Base-by-base conservation (phyloP, 164 flowering plant genomes). In the Taxillus chinensis region DNA sequence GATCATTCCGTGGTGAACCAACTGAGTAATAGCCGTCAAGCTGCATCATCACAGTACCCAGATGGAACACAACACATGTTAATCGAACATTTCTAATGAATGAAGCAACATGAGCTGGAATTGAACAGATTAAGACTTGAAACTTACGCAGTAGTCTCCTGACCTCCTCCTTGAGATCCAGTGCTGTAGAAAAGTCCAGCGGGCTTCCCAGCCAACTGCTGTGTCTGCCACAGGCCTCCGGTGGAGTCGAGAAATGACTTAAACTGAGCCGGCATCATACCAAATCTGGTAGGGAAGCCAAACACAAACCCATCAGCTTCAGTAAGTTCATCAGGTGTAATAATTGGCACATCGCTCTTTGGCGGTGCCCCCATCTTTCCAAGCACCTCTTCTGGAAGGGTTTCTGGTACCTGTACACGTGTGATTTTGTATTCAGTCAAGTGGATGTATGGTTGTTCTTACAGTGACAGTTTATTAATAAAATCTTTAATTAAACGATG, bases 201-300 rank as follows among this genome's bases (percentile, higher is more conserved):
- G 59, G 88, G 88, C 71, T 83, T 83, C 53, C 88, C 88, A 0
- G 85, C 88, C n/a, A 83, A 76, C 46, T 61, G 50, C 61, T 82
- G 86, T 14, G 83, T 59, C 57, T 74, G 66, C 88, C 88, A 83
- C n/a, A 80, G 68, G 8, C 80, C 84, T 11, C 86, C 86, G 39
- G 88, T 83, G 8, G 81, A 61, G 74, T 83, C 88, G 27, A 83
- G 4, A 53, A 83, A 83, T 27, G 88, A 81, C 52, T 83, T 83
- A 45, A 83, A 83, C 61, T 83, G 88, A 15, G 82, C 82, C 50
- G 86, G 73, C 88, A 83, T 83, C 86, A 81, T 82, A n/a, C 88
- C 88, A 61, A 78, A 83, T 70, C 88, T 78, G n/a, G 88, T 83
- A n/a, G 88, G 88, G 73, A 83, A 83, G 3, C 88, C 88, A 9